Percentiles rank a stretch among this genome's conserved stretches.
phyloP scores from a whole-genome alignment of 2,329 filamentous ascomycete genomes.

The Trichoderma citrinoviride region DNA sequence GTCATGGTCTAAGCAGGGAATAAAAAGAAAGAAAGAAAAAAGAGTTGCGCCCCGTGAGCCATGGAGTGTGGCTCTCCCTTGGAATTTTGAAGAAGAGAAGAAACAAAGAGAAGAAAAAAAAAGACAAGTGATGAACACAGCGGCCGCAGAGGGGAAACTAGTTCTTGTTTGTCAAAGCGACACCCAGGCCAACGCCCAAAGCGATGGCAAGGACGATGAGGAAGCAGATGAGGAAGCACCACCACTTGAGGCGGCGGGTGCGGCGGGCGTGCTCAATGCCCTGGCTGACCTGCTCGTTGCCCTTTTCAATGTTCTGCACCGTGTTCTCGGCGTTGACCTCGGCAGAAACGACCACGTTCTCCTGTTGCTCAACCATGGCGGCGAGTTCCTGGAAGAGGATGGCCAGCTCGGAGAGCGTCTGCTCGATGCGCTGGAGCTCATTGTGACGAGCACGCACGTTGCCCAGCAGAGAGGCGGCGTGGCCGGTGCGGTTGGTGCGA shows the following conservation, averaged over 20 bases:
- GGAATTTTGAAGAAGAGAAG: not conserved
- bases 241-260: slow-evolving; percentile 78
- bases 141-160: not conserved
- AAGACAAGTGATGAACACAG: not conserved
- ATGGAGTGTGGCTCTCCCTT: not conserved
- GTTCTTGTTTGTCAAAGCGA: slow-evolving; percentile 39
- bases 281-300: slow-evolving; percentile 65
- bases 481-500: slow-evolving; percentile 69
- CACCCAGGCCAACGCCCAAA: slow-evolving; percentile 53
- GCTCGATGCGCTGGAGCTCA: slow-evolving; percentile 77
- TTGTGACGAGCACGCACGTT: slow-evolving; percentile 80
- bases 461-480: slow-evolving; percentile 70
- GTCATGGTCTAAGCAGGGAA: slow-evolving; percentile 15
- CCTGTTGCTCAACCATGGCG: slow-evolving; percentile 70
- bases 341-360: slow-evolving; percentile 58
- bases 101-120: not conserved
- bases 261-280: slow-evolving; percentile 66
- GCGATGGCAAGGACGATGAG: slow-evolving; percentile 57
- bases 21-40: not conserved
- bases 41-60: slow-evolving; percentile 17
- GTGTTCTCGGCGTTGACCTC: slow-evolving; percentile 66
- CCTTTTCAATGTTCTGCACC: slow-evolving; percentile 63
- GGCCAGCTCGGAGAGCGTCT: slow-evolving; percentile 67
- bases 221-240: slow-evolving; percentile 62
- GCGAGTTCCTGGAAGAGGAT: slow-evolving; percentile 72